These are phyloP conservation scores for Penicillium sp. DNA, from an alignment of 2,329 filamentous ascomycete species.

Conservation along the genomic window DNA sequence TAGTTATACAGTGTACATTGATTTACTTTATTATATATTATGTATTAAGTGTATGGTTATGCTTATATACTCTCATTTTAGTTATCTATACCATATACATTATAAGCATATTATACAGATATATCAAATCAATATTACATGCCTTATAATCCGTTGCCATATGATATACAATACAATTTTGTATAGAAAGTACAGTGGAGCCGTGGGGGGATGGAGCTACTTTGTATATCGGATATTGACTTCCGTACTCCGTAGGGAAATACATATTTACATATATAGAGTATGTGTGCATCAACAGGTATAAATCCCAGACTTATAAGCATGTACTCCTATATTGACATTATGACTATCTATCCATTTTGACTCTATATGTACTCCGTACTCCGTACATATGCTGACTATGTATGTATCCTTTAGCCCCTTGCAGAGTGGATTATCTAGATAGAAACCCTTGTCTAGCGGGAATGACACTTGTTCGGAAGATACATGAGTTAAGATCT, in stretches of 20 bases:
- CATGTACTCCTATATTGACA: no score
- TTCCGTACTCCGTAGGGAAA: background rate
- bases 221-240: background rate
- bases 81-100: no score
- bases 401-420: background rate
- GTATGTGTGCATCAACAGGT: no score
- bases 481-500: background rate
- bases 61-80: no score
- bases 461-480: background rate
- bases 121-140: background rate
- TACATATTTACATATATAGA: no score
- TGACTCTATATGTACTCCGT: background rate
- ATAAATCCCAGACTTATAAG: no score
- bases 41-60: no score
- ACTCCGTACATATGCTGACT: no score
- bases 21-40: no score
- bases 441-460: background rate
- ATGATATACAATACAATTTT: background rate
- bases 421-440: slow-evolving; percentile 5
- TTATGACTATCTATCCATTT: no score
- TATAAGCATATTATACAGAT: no score
- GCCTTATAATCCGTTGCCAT: background rate
- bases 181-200: background rate
- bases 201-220: background rate
- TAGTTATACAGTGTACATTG: background rate